Conservation (phyloP, 225 moss, liverwort and hornwort genomes). For the Lunularia cruciata region DNA sequence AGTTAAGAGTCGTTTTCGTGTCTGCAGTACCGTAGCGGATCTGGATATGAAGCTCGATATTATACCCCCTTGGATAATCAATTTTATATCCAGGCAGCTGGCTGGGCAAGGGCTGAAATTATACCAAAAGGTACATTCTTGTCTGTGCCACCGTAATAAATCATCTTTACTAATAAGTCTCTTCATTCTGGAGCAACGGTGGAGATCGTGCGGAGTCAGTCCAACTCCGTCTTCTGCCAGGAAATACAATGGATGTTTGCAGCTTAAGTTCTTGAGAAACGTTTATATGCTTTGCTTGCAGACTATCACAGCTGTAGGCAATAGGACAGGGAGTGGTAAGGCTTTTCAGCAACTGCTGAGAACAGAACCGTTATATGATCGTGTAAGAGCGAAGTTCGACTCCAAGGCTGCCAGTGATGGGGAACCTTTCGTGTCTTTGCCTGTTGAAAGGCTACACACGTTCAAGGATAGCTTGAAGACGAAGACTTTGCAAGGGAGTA, state of each 20-base stretch:
- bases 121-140: slow-evolving; percentile 75
- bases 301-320: slow-evolving; percentile 40
- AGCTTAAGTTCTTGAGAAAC: too few relatives aligned
- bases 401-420: slow-evolving; percentile 18
- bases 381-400: slow-evolving; percentile 34
- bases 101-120: slow-evolving; percentile 91
- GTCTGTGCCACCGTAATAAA: neutral
- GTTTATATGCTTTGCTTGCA: too few relatives aligned
- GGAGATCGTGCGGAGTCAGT: too few relatives aligned
- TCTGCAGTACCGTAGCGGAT: slow-evolving; percentile 69
- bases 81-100: slow-evolving; percentile 87
- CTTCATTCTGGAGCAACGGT: too few relatives aligned
- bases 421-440: neutral
- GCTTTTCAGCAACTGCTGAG: slow-evolving; percentile 38
- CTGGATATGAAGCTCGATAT: slow-evolving; percentile 94
- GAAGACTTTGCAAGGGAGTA: slow-evolving; percentile 47
- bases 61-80: slow-evolving; percentile 90
- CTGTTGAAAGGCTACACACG: slow-evolving; percentile 19
- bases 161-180: too few relatives aligned
- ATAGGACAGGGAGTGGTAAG: slow-evolving; percentile 45
- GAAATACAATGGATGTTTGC: too few relatives aligned
- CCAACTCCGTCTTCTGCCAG: neutral
- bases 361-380: slow-evolving; percentile 35
- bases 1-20: neutral
- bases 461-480: slow-evolving; percentile 36